These are phyloP conservation scores for Solanum chiquidenum DNA, from an alignment of 257 asterid species.

Conservation along the genomic window DNA sequence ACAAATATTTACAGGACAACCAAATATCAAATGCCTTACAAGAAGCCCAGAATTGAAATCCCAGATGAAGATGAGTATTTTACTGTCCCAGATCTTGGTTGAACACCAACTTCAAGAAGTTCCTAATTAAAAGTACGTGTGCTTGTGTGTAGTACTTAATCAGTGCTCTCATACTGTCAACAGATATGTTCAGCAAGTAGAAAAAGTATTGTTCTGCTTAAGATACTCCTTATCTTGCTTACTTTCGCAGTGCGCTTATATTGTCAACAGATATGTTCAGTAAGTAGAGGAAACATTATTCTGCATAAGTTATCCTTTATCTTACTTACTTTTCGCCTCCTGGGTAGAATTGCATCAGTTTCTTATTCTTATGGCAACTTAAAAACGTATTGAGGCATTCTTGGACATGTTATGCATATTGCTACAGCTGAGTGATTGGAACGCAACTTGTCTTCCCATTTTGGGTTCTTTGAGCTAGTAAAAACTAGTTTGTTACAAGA, in stretches of 20 bases:
- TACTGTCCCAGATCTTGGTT: constrained; percentile 93
- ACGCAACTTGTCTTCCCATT: background rate
- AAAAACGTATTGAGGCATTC: background rate
- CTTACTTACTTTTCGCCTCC: background rate
- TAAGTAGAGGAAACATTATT: background rate
- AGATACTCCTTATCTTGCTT: background rate
- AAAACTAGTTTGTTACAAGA: background rate
- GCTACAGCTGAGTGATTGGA: background rate
- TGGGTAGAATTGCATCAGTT: background rate
- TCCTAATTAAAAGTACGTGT: background rate
- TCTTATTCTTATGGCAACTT: background rate
- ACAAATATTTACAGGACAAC: constrained; percentile 18
- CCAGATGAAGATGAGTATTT: constrained; percentile 66
- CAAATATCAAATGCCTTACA: constrained; percentile 36
- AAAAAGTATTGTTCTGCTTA: background rate
- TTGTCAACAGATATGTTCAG: background rate
- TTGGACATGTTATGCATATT: background rate
- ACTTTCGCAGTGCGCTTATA: background rate
- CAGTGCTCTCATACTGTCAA: background rate
- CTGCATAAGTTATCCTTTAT: background rate
- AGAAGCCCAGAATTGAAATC: constrained; percentile 60
- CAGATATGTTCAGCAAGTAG: background rate
- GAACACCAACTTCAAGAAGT: constrained; percentile 4
- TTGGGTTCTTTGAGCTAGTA: background rate
- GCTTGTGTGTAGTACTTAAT: background rate